phyloP scores from a whole-genome alignment of 2,329 filamentous ascomycete genomes.

The Fusarium begoniae region DNA sequence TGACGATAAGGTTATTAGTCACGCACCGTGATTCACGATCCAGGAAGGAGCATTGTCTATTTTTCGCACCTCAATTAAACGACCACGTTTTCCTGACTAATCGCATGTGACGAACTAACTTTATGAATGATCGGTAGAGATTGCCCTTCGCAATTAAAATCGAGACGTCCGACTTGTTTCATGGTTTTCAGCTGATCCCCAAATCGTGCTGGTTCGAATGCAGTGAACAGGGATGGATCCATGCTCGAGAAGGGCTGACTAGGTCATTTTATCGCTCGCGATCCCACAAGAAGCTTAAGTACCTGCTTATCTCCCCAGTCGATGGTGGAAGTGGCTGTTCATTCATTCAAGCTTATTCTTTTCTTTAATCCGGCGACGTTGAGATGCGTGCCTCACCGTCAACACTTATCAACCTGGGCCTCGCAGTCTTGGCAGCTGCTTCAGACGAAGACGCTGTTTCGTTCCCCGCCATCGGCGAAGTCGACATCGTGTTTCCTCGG shows the following conservation, averaged over 20 bases:
- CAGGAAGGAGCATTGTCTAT: background rate
- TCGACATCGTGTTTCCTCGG: slow-evolving; percentile 23
- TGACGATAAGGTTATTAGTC: slow-evolving; percentile 6
- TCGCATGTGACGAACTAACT: too few relatives aligned
- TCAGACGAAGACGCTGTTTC: slow-evolving; percentile 1
- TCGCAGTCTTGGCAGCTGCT: background rate
- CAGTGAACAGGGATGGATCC: slow-evolving; percentile 18
- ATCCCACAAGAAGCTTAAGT: background rate
- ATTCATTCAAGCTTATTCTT: background rate
- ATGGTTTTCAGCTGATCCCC: background rate
- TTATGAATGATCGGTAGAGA: background rate
- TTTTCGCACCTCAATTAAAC: background rate
- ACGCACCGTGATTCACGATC: background rate
- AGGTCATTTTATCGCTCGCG: background rate
- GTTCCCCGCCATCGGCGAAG: slow-evolving; percentile 20
- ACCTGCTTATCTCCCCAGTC: background rate
- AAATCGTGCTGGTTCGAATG: slow-evolving; percentile 4
- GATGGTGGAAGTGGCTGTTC: background rate
- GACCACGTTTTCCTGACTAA: background rate
- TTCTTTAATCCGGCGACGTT: background rate
- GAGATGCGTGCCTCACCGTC: background rate
- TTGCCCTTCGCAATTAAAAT: background rate
- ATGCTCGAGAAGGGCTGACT: slow-evolving; percentile 11
- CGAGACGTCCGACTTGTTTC: slow-evolving; percentile 1
- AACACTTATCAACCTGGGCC: background rate